phyloP scores from a whole-genome alignment of 164 flowering plant species.

The Saururus chinensis region DNA sequence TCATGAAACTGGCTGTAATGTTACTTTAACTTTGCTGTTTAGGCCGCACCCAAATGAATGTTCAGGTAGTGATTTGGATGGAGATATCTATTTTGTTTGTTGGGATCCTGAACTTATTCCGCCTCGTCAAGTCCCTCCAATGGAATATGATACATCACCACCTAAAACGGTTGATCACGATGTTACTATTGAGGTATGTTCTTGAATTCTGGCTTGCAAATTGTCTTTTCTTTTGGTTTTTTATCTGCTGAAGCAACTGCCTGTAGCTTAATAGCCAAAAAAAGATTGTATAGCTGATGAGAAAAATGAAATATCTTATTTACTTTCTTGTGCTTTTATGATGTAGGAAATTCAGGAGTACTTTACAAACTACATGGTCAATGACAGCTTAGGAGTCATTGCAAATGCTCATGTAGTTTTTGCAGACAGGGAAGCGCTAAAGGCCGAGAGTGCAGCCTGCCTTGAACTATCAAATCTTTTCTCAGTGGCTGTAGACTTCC shows the following conservation, averaged over 20 bases:
- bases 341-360: conserved; percentile 67
- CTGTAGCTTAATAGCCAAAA: not conserved
- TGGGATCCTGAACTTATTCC: conserved; percentile 81
- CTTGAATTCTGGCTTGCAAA: not conserved
- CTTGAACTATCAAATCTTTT: conserved; percentile 48
- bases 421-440: conserved; percentile 47
- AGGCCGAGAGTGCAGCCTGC: conserved; percentile 45
- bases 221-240: not conserved
- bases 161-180: conserved; percentile 43
- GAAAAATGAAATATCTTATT: no score
- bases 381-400: conserved; percentile 77
- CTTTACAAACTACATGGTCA: conserved; percentile 64
- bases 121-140: conserved; percentile 37
- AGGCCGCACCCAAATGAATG: conserved; percentile 97
- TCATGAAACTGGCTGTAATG: not conserved
- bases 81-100: conserved; percentile 48
- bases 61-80: conserved; percentile 31
- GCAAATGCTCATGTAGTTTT: conserved; percentile 66
- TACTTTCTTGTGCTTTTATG: not conserved
- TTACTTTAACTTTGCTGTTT: not conserved
- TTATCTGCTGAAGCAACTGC: not conserved
- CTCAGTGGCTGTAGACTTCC: conserved; percentile 85
- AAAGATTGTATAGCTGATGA: no score
- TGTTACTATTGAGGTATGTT: conserved; percentile 32
- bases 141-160: conserved; percentile 62